These are phyloP conservation scores for Tetrahymena elliotti DNA, from an alignment of 73 alveolate genomes.

Conservation along the genomic window DNA sequence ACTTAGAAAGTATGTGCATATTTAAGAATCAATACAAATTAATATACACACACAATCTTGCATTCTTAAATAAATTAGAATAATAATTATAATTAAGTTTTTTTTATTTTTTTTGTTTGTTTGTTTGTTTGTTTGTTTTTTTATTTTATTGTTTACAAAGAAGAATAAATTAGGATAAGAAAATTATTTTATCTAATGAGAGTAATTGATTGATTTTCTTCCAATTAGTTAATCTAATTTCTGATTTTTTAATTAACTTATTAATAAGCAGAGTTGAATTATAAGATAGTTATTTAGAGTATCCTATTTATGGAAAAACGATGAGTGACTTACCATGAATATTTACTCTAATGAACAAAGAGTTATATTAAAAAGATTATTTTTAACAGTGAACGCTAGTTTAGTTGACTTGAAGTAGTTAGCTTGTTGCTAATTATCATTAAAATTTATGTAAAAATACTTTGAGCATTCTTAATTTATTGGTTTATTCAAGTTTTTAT, in stretches of 20 bases:
- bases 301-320: not conserved
- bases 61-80: not conserved
- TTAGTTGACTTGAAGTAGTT: not conserved
- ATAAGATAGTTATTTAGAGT: not conserved
- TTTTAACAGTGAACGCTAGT: not conserved
- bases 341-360: not conserved
- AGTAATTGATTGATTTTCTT: not conserved
- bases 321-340: not conserved
- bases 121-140: not conserved
- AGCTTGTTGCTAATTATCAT: not conserved
- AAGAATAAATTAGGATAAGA: not conserved
- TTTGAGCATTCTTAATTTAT: not conserved
- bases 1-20: not conserved
- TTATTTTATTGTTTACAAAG: not conserved
- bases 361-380: too few relatives aligned
- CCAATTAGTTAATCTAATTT: not conserved
- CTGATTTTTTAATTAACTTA: not conserved
- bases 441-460: not conserved
- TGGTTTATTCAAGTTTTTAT: not conserved
- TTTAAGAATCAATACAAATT: not conserved
- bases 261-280: not conserved
- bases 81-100: not conserved
- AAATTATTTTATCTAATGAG: not conserved
- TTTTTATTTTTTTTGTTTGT: not conserved
- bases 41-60: not conserved